Percentiles rank a stretch among this genome's conserved stretches.
phyloP scores from a whole-genome alignment of 495 filamentous ascomycete genomes.

The Aspergillus leporis region DNA sequence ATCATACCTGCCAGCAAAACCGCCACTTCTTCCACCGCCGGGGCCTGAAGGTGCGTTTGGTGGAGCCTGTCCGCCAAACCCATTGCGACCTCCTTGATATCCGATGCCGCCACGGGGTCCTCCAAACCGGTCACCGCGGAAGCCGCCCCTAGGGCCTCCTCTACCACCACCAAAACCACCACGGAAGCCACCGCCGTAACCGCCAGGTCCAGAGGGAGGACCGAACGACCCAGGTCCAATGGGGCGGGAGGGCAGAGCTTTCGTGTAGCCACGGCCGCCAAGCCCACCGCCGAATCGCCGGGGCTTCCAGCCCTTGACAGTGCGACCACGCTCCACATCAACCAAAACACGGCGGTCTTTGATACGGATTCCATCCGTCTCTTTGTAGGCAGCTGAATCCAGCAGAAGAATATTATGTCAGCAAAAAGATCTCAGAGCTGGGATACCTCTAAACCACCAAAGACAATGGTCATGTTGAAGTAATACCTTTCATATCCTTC shows the following conservation, averaged over 20 bases:
- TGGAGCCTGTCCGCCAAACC: conserved; percentile 63
- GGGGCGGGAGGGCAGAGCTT: conserved; percentile 72
- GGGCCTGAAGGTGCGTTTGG: conserved; percentile 80
- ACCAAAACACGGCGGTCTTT: conserved; percentile 89
- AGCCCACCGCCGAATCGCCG: conserved; percentile 89
- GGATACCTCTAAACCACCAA: neutral
- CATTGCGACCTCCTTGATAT: conserved; percentile 60
- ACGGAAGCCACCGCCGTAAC: conserved; percentile 66
- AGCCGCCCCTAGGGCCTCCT: conserved; percentile 58
- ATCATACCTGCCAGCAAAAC: conserved; percentile 51
- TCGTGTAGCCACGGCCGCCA: conserved; percentile 91
- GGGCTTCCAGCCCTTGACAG: conserved; percentile 92
- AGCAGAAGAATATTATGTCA: conserved; percentile 32
- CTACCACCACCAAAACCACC: conserved; percentile 55
- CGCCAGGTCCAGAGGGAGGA: conserved; percentile 66
- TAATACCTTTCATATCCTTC: conserved; percentile 98
- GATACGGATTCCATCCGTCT: conserved; percentile 88
- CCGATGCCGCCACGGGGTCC: conserved; percentile 60
- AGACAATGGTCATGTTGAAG: conserved; percentile 13
- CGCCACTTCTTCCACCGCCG: conserved; percentile 61
- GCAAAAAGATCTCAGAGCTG: conserved; percentile 23
- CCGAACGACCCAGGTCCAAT: conserved; percentile 56
- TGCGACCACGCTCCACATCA: conserved; percentile 94
- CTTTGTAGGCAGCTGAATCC: conserved; percentile 72
- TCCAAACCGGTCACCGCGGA: conserved; percentile 57